Base-by-base conservation (phyloP, 371 early-diverging fungal genomes). In the Fennellomyces sp. region DNA sequence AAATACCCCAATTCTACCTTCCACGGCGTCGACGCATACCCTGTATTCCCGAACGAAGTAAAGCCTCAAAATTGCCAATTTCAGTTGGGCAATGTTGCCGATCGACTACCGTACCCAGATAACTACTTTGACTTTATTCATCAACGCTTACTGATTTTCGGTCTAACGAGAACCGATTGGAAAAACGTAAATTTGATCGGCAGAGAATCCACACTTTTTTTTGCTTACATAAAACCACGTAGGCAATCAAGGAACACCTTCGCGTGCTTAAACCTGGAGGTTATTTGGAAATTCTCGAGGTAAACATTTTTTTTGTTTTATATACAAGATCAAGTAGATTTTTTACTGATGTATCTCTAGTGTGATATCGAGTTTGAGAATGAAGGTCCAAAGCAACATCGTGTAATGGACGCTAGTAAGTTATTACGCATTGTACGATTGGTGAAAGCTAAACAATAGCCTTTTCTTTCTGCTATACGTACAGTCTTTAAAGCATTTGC, bases 61-160 rank as follows among this genome's bases (percentile, higher is more conserved):
- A 50, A 57, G n/a, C 68, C 68, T 27, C 17, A n/a, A 10, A 68
- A 68, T 62, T 73, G 73, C 13, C 70, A 74, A n/a, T 83, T 86
- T 58, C 64, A 69, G 17, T 60, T 73, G 10, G 66, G 73, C 52
- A 87, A 87, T 55, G 72, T 87, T 52, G 69, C 81, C 12, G 78
- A 85, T 25, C 63, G 75, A 0, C 51, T 84, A 13, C 82, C 84
- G 8, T 84, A 75, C 61, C 76, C 80, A 2, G 80, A 82, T 49
- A 68, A 81, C 48, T 58, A 69, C 29, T 82, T 85, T 69, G 84
- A 82, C 45, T 85, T 74, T 63, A 69, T 85, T 35, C 78, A 84
- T 61, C 80, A 85, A 60, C 70, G 83, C 45, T 45, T 78, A 21
- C 66, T 75, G 21, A 31, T 71, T 15, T 50, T 75, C 23, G 73